A percentile compares a stretch with the other conserved stretches of the same genome.
phyloP scores from a whole-genome alignment of 805 yeast species.

The Saccharomycopsis sp. region DNA sequence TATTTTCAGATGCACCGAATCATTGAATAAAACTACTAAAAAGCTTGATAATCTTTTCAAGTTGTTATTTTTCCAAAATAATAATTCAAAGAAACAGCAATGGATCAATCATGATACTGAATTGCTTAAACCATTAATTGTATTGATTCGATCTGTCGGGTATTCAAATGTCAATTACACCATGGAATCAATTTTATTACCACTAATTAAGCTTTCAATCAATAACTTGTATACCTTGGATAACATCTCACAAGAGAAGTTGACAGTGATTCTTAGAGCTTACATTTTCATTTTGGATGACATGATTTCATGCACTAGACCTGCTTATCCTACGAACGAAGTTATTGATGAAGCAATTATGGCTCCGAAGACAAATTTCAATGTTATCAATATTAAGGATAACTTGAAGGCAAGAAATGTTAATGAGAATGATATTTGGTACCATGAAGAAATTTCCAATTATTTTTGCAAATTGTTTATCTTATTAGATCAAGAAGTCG shows the following conservation, averaged over 20 bases:
- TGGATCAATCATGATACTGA: conserved; percentile 68
- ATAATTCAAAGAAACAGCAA: conserved; percentile 43
- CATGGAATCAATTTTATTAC: conserved; percentile 69
- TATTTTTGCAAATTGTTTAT: conserved; percentile 48
- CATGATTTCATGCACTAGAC: conserved; percentile 46
- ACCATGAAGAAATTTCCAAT: conserved; percentile 66
- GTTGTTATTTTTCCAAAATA: conserved; percentile 43
- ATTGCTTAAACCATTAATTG: conserved; percentile 60
- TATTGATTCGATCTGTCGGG: conserved; percentile 71
- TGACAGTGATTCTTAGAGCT: conserved; percentile 61
- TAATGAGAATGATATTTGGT: conserved; percentile 21
- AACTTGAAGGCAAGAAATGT: conserved; percentile 14
- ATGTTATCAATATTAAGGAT: conserved; percentile 14
- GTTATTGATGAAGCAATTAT: conserved; percentile 25
- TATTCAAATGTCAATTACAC: conserved; percentile 72
- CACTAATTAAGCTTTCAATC: conserved; percentile 56
- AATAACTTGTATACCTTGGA: conserved; percentile 53
- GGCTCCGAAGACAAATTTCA: conserved; percentile 8
- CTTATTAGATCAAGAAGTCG: conserved; percentile 54
- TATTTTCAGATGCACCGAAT: conserved; percentile 77
- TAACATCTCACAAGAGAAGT: conserved; percentile 57
- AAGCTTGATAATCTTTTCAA: conserved; percentile 61
- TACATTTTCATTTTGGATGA: conserved; percentile 69
- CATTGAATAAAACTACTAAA: conserved; percentile 79
- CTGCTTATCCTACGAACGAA: conserved; percentile 66